A percentile compares a stretch with the other conserved stretches of the same genome.
phyloP scores from a whole-genome alignment of 352 stramenopile genomes.

The Globisporangium cylindrosporum region DNA sequence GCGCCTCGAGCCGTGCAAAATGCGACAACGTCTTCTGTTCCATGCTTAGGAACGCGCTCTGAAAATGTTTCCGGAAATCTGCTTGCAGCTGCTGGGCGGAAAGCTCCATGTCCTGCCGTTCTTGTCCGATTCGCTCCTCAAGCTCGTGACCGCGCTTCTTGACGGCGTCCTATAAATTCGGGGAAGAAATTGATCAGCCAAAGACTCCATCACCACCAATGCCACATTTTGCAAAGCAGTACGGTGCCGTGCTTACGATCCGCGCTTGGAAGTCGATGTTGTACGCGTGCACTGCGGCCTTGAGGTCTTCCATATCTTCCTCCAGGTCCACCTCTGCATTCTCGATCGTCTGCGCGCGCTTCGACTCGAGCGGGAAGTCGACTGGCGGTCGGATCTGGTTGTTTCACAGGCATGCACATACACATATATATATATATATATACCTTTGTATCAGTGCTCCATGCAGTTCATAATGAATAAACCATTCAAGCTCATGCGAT shows the following conservation, averaged over 20 bases:
- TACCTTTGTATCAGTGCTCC: background rate
- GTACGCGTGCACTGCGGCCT: constrained; percentile 72
- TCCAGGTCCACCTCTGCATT: constrained; percentile 71
- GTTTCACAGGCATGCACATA: too few species aligned
- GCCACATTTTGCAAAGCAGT: background rate
- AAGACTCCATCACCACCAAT: background rate
- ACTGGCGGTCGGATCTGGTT: constrained; percentile 52
- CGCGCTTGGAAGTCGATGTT: constrained; percentile 84
- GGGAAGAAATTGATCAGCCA: background rate
- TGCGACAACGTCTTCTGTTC: constrained; percentile 60
- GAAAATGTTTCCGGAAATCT: constrained; percentile 47
- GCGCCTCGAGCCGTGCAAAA: constrained; percentile 52
- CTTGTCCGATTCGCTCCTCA: constrained; percentile 42
- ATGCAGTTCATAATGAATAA: too few species aligned
- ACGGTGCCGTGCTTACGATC: constrained; percentile 41
- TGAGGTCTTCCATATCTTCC: constrained; percentile 79
- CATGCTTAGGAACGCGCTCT: constrained; percentile 43
- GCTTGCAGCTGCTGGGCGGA: constrained; percentile 48
- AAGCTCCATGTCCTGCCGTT: constrained; percentile 62
- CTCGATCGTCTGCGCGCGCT: constrained; percentile 69
- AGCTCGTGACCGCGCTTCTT: constrained; percentile 53
- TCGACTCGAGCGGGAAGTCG: constrained; percentile 71
- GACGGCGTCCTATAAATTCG: constrained; percentile 54
- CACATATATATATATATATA: background rate
- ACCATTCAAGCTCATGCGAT: background rate